Evolutionary conservation across 2,329 filamentous ascomycete species (phyloP), one percentile per base, ranked within the genome.

Genomic region (Rutstroemia sp.): DNA sequence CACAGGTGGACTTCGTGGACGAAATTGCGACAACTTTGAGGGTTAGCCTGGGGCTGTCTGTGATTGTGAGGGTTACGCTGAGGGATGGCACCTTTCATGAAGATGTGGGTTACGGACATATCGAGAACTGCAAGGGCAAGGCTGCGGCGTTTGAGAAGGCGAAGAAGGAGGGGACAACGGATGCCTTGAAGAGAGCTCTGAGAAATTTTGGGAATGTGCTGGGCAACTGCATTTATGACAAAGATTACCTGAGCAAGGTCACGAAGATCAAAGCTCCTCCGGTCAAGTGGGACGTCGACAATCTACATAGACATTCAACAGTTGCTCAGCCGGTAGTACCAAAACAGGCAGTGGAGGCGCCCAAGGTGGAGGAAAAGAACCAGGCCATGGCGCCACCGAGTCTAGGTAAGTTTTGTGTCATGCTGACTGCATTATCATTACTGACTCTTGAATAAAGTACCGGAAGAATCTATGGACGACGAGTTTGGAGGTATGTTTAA

Each of bases 191-290:
- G 73, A 81, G 94, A 63, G 84, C 94, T 1, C 70, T 99, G 66
- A 81, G 92, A 58, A 96, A 85, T 61, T 99, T 99, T 72, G 94
- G 94, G 58, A 97, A 97, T 66, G 87, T 97, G 16, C 77, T 99
- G 54, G 94, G 94, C n/a, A 99, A 97, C 69, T 99, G 94, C 76
- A 85, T 99, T 58, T 97, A 99, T 73, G 94, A 99, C 74, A 95
- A 96, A 72, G 86, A 92, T 59, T 99, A 96, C 69, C 77, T 99
- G 56, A 80, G 84, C 52, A 92, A 90, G 70, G 88, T 97, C n/a
- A 88, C 86, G 51, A 95, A 90, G 73, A 78, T 99, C 67, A 97
- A 95, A 76, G 82, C 85, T 16, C 78, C 81, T 56, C 88, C 89
- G 4, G 80, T 83, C 30, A 90, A 81, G 70, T 96, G 91, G 73